Evolutionary conservation across 1,139 yeast species (phyloP).

Genomic region (Pichia sp.): DNA sequence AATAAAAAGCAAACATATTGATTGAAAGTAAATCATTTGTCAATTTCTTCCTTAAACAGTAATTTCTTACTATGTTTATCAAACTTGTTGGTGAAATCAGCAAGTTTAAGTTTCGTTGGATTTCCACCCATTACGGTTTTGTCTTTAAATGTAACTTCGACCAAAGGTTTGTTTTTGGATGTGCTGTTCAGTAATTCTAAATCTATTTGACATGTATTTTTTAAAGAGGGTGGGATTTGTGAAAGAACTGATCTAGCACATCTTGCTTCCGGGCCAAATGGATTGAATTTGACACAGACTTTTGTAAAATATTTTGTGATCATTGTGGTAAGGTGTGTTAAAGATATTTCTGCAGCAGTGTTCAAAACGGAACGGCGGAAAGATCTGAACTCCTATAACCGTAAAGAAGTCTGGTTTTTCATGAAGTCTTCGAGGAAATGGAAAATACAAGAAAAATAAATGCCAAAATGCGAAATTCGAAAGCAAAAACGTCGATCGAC

Average conservation of each 20-base stretch:
- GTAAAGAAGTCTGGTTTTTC: too few species aligned
- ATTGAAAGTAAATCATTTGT: slow-evolving; percentile 23
- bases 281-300: slow-evolving; percentile 74
- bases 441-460: background rate
- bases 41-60: slow-evolving; percentile 60
- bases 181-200: slow-evolving; percentile 45
- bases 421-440: background rate
- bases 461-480: background rate
- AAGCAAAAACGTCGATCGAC: background rate
- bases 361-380: too few species aligned
- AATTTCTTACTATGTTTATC: slow-evolving; percentile 69
- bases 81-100: slow-evolving; percentile 51
- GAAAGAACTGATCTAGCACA: slow-evolving; percentile 77
- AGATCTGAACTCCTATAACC: too few species aligned
- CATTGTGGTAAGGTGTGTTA: slow-evolving; percentile 39
- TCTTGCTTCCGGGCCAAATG: slow-evolving; percentile 68
- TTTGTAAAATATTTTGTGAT: slow-evolving; percentile 79
- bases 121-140: slow-evolving; percentile 65
- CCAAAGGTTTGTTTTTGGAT: slow-evolving; percentile 48
- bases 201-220: slow-evolving; percentile 45
- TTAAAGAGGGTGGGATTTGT: slow-evolving; percentile 67
- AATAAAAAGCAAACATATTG: background rate
- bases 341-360: background rate
- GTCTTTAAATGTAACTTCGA: slow-evolving; percentile 78
- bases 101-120: slow-evolving; percentile 49